These are phyloP conservation scores for Aspergillus flavus DNA, from an alignment of 2,329 filamentous ascomycete species.

Conservation along the genomic window DNA sequence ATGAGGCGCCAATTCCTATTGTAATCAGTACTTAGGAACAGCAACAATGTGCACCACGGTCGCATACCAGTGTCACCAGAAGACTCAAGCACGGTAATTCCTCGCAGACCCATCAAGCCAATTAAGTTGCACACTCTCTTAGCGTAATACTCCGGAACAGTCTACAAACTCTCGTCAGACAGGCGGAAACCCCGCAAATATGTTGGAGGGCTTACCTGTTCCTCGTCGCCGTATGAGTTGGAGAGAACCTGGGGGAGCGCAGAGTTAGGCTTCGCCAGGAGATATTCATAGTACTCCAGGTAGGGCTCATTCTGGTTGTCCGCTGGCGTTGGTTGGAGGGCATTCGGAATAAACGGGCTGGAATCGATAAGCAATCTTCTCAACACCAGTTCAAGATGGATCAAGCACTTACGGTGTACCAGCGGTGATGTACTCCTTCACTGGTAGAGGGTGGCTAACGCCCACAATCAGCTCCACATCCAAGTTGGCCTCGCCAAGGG, in stretches of 20 bases:
- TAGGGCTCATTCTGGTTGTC: conserved; percentile 69
- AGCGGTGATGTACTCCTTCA: not conserved
- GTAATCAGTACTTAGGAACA: not conserved
- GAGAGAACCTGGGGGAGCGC: conserved; percentile 64
- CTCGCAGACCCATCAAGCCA: conserved; percentile 67
- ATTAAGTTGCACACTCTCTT: conserved; percentile 65
- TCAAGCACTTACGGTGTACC: not conserved
- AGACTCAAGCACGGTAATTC: conserved; percentile 66
- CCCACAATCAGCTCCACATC: conserved; percentile 61
- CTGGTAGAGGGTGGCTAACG: conserved; percentile 56
- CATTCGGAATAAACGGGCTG: conserved; percentile 54
- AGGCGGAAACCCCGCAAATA: not conserved
- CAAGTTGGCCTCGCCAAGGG: conserved; percentile 60
- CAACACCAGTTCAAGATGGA: not conserved
- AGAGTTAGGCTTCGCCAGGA: conserved; percentile 53
- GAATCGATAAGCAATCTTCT: conserved; percentile 36
- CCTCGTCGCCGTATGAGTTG: conserved; percentile 68
- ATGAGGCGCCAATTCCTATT: not conserved
- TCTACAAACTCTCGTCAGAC: conserved; percentile 40
- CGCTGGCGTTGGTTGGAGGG: conserved; percentile 31
- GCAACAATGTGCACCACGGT: conserved; percentile 40
- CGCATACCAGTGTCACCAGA: conserved; percentile 54
- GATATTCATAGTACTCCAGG: conserved; percentile 62
- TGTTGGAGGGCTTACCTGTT: conserved; percentile 37
- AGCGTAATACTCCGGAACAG: conserved; percentile 63